These are phyloP conservation scores for Talaromyces borbonicus DNA, from an alignment of 495 filamentous ascomycete genomes.

Conservation along the genomic window DNA sequence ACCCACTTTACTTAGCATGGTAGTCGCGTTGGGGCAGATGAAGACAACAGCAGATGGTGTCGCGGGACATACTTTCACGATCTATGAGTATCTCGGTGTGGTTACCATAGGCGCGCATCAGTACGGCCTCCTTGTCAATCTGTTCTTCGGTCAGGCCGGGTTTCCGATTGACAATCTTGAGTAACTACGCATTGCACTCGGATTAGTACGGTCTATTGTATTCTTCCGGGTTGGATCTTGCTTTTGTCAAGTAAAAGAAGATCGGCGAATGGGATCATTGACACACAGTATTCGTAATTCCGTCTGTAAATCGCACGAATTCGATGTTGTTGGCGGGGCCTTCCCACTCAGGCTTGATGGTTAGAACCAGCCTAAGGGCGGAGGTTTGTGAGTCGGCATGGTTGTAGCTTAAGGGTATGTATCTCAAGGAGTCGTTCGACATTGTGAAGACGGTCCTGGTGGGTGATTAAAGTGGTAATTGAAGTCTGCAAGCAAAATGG, in stretches of 20 bases:
- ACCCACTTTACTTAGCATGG: slow-evolving; percentile 10
- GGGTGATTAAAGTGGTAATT: not conserved
- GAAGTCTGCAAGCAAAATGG: not conserved
- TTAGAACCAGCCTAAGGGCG: slow-evolving; percentile 66
- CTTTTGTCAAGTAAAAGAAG: slow-evolving; percentile 11
- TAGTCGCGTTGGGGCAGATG: slow-evolving; percentile 7
- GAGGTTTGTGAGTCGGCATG: slow-evolving; percentile 64
- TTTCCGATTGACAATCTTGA: slow-evolving; percentile 78
- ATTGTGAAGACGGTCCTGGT: not conserved
- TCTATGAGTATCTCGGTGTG: slow-evolving; percentile 95
- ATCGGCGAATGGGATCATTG: not conserved
- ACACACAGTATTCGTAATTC: slow-evolving; percentile 89
- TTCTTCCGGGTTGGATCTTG: not conserved
- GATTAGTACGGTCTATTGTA: slow-evolving; percentile 3
- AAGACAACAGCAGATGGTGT: not conserved
- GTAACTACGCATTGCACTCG: slow-evolving; percentile 37
- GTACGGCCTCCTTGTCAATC: slow-evolving; percentile 76
- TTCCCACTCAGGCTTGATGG: slow-evolving; percentile 78
- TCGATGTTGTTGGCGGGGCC: slow-evolving; percentile 65
- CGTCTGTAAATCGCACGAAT: slow-evolving; percentile 88
- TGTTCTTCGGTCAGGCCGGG: slow-evolving; percentile 66
- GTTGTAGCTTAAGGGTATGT: slow-evolving; percentile 69
- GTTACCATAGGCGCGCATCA: slow-evolving; percentile 89
- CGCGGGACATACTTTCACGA: slow-evolving; percentile 66
- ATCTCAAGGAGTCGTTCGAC: slow-evolving; percentile 24